These are phyloP conservation scores for Ustilago loliicola DNA, from an alignment of 1,284 basidiomycete genomes.

Conservation along the genomic window DNA sequence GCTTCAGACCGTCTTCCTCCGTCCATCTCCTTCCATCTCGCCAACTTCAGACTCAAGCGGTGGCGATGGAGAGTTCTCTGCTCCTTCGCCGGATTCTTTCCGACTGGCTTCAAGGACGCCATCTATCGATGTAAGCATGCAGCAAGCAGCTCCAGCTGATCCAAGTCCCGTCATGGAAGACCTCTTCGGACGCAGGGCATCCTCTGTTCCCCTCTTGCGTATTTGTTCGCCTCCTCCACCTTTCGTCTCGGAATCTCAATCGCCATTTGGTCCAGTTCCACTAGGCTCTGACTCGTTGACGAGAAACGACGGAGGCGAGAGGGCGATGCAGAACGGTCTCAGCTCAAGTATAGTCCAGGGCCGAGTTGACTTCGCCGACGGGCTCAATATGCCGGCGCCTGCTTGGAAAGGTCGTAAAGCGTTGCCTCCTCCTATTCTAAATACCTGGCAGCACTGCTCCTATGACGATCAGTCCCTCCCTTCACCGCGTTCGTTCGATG, in stretches of 20 bases:
- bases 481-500: slow-evolving; percentile 37
- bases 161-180: neutral
- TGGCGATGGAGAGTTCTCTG: neutral
- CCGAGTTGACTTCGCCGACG: neutral
- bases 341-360: neutral
- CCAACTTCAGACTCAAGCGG: slow-evolving; percentile 1
- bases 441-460: slow-evolving; percentile 43
- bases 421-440: slow-evolving; percentile 35
- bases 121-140: slow-evolving; percentile 6
- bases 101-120: slow-evolving; percentile 17
- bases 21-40: slow-evolving; percentile 28
- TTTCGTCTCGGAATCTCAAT: neutral
- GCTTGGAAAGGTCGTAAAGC: slow-evolving; percentile 26
- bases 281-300: neutral
- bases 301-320: neutral
- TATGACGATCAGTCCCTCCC: slow-evolving; percentile 48
- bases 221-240: slow-evolving; percentile 24
- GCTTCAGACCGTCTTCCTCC: slow-evolving; percentile 41
- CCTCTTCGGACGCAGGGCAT: slow-evolving; percentile 28
- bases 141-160: neutral
- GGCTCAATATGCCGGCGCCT: slow-evolving; percentile 33
- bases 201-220: slow-evolving; percentile 18
- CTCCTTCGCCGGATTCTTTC: slow-evolving; percentile 23
- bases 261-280: neutral
- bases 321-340: neutral